phyloP scores from a whole-genome alignment of 495 filamentous ascomycete species.

The Parathielavia appendiculata region DNA sequence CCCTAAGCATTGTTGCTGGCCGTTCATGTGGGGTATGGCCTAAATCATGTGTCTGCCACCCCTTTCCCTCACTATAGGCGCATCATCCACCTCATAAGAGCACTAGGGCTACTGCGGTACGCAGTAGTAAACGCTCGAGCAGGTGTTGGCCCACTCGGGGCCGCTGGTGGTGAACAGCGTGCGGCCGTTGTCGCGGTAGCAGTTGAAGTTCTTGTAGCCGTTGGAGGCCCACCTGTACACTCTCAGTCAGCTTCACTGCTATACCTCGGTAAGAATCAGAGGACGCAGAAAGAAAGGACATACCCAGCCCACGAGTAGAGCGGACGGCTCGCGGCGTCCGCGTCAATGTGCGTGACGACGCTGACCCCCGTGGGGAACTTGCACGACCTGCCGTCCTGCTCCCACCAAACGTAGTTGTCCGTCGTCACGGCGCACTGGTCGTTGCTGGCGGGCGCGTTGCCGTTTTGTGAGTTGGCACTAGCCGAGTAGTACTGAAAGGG shows the following conservation, averaged over 20 bases:
- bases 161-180: not conserved
- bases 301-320: slow-evolving; percentile 8
- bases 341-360: slow-evolving; percentile 1
- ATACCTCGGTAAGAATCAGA: not conserved
- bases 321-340: slow-evolving; percentile 1
- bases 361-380: not conserved
- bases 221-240: slow-evolving; percentile 5
- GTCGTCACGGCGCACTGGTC: not conserved
- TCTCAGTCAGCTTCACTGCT: not conserved
- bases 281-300: not conserved
- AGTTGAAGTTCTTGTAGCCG: slow-evolving; percentile 10
- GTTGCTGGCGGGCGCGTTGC: not conserved
- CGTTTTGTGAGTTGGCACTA: not conserved
- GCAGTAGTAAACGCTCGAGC: slow-evolving; percentile 5
- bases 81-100: too few species aligned
- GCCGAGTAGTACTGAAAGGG: not conserved
- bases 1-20: too few species aligned
- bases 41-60: too few species aligned
- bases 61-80: too few species aligned
- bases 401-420: slow-evolving; percentile 6
- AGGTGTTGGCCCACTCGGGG: not conserved
- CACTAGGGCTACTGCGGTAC: slow-evolving; percentile 7
- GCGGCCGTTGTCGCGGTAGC: slow-evolving; percentile 8
- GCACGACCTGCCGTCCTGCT: not conserved
- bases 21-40: too few species aligned